Base-by-base conservation (phyloP, 2,329 filamentous ascomycete genomes). In the Claviceps sp. region DNA sequence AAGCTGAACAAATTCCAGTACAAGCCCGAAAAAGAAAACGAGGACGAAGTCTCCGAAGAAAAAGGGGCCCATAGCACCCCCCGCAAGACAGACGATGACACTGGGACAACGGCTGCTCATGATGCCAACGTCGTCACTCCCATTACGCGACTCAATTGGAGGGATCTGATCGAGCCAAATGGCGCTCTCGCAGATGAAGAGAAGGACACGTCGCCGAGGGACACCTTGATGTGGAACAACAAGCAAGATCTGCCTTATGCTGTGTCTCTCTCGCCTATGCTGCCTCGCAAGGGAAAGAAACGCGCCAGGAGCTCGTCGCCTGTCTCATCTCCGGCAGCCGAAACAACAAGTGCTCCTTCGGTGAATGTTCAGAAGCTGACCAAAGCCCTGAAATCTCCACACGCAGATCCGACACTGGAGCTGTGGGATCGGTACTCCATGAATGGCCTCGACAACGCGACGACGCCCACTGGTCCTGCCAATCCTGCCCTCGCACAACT, bases 391-490 rank as follows among this genome's bases (percentile, higher is more conserved):
- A 82, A 77, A 57, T 85, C 84, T 1, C 82, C 83, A 13, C 79
- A 84, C 56, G 76, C 81, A 37, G 85, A 90, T 60, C 84, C 87
- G 40, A 85, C 84, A 2, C 68, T 84, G 37, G 85, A 90, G 56
- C 68, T 90, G 2, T 91, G 87, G 87, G 86, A 85, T 59, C 81
- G 84, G 50, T 89, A 87, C 62, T 78, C 84, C 40, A 67, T 80
- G 16, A 65, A 62, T 40, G 62, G 51, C 69, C 55, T 57, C 26
- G 73, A 60, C 70, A 74, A 56, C 65, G 68, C 50, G 63, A 71
- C 14, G 66, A 73, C 55, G 58, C 67, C 50, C 65, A 67, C 45
- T 1, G 76, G 77, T 19, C 65, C 74, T 44, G 65, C 71, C 43
- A 81, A 80, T 58, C 78, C 79, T 41, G 70, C 76, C 16, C 70